These are phyloP conservation scores for Flueggea neowawraea DNA, from an alignment of 441 rosid species.

Conservation along the genomic window DNA sequence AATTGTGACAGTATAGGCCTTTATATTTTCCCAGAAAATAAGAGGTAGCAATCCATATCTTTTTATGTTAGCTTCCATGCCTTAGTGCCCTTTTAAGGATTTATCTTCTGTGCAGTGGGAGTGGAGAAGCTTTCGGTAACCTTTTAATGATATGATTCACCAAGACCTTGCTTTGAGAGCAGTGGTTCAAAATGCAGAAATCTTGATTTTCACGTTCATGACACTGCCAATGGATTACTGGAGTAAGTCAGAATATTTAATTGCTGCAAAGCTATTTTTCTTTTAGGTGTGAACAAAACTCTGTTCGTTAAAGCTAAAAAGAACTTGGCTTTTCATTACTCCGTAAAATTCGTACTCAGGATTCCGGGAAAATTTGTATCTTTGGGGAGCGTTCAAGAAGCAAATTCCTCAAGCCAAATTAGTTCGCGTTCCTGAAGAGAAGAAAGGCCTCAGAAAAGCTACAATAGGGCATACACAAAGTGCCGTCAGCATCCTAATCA, in stretches of 20 bases:
- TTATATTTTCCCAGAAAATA: slow-evolving; percentile 53
- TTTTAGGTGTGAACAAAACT: not conserved
- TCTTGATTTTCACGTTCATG: slow-evolving; percentile 56
- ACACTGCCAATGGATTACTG: slow-evolving; percentile 43
- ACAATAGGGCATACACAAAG: slow-evolving; percentile 7
- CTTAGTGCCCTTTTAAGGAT: not conserved
- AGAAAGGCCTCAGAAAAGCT: not conserved
- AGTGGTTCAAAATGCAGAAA: slow-evolving; percentile 47
- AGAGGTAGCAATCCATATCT: slow-evolving; percentile 29
- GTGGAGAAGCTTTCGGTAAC: slow-evolving; percentile 32
- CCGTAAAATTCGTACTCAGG: slow-evolving; percentile 32
- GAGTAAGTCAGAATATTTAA: slow-evolving; percentile 42
- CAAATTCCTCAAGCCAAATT: slow-evolving; percentile 11
- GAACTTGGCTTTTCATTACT: too few relatives aligned
- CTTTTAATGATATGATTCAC: slow-evolving; percentile 44
- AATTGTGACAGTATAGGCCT: slow-evolving; percentile 50
- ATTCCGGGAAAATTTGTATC: slow-evolving; percentile 43
- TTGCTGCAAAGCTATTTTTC: not conserved
- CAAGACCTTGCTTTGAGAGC: slow-evolving; percentile 48
- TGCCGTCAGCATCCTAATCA: slow-evolving; percentile 24
- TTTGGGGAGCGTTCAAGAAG: slow-evolving; percentile 76
- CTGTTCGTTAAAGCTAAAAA: not conserved
- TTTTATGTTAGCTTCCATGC: not conserved
- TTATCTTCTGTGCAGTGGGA: slow-evolving; percentile 21
- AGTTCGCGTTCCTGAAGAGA: slow-evolving; percentile 8